Evolutionary conservation across 2,329 filamentous ascomycete genomes (phyloP).

Genomic region (Calycina herbarum): DNA sequence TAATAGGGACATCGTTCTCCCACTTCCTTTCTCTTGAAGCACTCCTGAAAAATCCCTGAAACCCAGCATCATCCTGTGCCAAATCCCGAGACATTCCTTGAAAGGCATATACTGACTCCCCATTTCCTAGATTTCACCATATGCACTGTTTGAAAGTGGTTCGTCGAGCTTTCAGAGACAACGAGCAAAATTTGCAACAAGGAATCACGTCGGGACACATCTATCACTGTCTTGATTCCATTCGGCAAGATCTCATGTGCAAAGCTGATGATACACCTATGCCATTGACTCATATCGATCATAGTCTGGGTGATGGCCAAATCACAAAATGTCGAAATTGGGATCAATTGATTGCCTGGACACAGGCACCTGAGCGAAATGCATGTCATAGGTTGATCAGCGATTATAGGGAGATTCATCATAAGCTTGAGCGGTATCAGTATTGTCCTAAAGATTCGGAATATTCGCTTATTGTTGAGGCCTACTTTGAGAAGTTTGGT

Average conservation of each 20-base stretch:
- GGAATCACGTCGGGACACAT: not conserved
- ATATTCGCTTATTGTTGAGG: no score
- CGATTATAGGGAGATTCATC: no score
- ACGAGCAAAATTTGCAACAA: not conserved
- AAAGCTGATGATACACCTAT: conserved; percentile 6
- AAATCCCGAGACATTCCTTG: not conserved
- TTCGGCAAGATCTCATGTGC: conserved; percentile 2
- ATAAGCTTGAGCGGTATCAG: no score
- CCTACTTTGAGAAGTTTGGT: no score
- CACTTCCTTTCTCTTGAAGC: not conserved
- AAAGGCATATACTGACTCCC: not conserved
- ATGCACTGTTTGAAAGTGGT: not conserved
- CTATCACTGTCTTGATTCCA: not conserved
- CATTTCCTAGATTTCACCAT: not conserved
- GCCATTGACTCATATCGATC: no score
- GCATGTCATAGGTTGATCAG: no score
- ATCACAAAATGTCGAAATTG: no score
- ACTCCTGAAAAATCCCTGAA: not conserved
- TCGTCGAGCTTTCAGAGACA: not conserved
- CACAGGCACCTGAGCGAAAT: no score
- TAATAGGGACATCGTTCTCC: not conserved
- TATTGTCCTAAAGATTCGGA: no score
- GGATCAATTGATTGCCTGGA: no score
- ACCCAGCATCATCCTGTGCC: no score
- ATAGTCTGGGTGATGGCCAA: no score